Percentiles rank a stretch among this genome's conserved stretches.
phyloP scores from a whole-genome alignment of 2,329 filamentous ascomycete species.

The Sclerotiophoma versabilis region DNA sequence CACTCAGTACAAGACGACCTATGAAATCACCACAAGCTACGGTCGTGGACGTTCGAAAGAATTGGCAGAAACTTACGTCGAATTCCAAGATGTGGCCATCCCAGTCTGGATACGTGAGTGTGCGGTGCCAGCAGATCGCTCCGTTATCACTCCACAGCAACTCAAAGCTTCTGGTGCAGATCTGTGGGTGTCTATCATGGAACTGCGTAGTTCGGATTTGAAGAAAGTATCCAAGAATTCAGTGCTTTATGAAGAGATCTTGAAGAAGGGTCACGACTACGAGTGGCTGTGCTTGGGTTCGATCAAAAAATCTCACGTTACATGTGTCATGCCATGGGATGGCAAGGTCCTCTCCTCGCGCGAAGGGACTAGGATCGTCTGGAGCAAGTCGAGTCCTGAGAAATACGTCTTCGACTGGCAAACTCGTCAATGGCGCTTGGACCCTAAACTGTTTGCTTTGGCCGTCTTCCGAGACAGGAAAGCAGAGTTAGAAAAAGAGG shows the following conservation, averaged over 20 bases:
- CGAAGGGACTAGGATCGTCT: neutral
- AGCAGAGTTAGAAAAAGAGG: neutral
- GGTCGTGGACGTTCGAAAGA: too few relatives aligned
- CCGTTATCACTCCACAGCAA: neutral
- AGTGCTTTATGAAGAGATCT: neutral
- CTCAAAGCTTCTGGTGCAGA: neutral
- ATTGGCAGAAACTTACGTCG: too few relatives aligned
- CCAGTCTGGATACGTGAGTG: neutral
- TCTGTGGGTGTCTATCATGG: neutral
- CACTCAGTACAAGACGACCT: slow-evolving; percentile 1
- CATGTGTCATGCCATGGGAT: slow-evolving; percentile 23
- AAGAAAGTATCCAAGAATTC: neutral
- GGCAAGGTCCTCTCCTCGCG: slow-evolving; percentile 9
- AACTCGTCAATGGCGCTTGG: slow-evolving; percentile 5
- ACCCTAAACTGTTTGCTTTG: neutral
- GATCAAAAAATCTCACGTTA: slow-evolving; percentile 15
- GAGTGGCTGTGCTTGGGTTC: slow-evolving; percentile 25
- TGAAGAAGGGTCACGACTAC: slow-evolving; percentile 11
- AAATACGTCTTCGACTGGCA: slow-evolving; percentile 16
- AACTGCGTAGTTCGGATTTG: slow-evolving; percentile 18
- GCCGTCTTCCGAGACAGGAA: neutral
- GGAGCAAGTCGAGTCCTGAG: neutral
- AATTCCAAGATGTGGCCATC: too few relatives aligned
- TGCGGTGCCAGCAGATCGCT: neutral
- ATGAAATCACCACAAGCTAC: too few relatives aligned